phyloP scores from a whole-genome alignment of 2,329 filamentous ascomycete genomes.

The Cyphellophora attinorum region DNA sequence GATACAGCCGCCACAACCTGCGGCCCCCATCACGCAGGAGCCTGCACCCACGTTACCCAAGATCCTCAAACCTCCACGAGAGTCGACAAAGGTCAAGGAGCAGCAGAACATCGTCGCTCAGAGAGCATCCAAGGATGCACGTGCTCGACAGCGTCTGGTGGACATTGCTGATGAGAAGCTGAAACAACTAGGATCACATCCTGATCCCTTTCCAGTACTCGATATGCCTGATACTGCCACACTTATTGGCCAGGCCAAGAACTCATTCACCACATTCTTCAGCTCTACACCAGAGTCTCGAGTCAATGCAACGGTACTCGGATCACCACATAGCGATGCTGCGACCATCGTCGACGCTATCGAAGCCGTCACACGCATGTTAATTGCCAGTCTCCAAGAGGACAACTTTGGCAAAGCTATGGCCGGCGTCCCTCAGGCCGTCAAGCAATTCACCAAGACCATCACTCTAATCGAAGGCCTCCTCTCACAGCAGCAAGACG shows the following conservation, averaged over 20 bases:
- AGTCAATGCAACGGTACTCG: conserved; percentile 59
- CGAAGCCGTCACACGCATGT: conserved; percentile 59
- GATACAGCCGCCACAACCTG: conserved; percentile 32
- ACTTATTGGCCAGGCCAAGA: conserved; percentile 16
- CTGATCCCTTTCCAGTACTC: conserved; percentile 23
- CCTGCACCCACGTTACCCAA: conserved; percentile 38
- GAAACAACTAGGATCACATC: conserved; percentile 11
- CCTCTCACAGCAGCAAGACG: conserved; percentile 40
- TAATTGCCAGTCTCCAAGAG: conserved; percentile 65
- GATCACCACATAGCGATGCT: conserved; percentile 61
- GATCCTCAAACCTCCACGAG: conserved; percentile 24
- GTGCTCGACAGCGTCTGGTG: background rate
- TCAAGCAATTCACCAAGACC: conserved; percentile 61
- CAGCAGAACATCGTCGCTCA: background rate
- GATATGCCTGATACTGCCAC: conserved; percentile 15
- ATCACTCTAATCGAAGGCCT: conserved; percentile 63
- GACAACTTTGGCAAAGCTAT: conserved; percentile 83
- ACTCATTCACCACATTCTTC: conserved; percentile 55
- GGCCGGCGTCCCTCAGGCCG: conserved; percentile 63
- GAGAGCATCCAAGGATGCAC: conserved; percentile 1
- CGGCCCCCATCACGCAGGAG: conserved; percentile 27
- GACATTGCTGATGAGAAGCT: conserved; percentile 3
- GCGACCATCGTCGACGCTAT: conserved; percentile 62
- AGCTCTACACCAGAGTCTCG: conserved; percentile 58
- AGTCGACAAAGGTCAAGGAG: conserved; percentile 3